Evolutionary conservation across 139 green algal genomes (phyloP), one percentile per base, ranked within the genome.

Genomic region (Tetradesmus lagerheimii): DNA sequence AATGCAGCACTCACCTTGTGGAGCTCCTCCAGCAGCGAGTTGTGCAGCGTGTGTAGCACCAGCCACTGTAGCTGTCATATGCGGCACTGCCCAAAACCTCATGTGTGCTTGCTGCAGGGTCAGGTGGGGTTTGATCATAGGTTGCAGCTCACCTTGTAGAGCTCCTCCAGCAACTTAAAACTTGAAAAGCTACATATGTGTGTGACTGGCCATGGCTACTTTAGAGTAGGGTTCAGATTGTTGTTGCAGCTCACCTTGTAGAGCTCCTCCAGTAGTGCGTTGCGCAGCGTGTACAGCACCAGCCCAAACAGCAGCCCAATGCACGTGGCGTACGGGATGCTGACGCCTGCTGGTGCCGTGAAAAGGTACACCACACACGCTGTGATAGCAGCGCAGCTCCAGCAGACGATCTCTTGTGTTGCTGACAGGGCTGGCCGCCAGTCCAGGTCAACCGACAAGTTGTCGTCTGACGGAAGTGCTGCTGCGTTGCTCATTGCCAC

Each of bases 141-240:
- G 20, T 14, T 20, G 47, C 47, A 16, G 47, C 47, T 16, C 47
- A 62, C 47, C 47, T 93, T 89, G 76, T 92, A 96, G 20, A 87
- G 77, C 16, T 78, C 41, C 86, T 96, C 94, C 74, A 95, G 18
- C 62, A 92, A n/a, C n/a, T n/a, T n/a, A n/a, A n/a, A n/a, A n/a
- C n/a, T n/a, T n/a, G n/a, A n/a, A n/a, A n/a, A n/a, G n/a, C n/a
- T n/a, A n/a, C n/a, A n/a, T n/a, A n/a, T n/a, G n/a, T n/a, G n/a
- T n/a, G n/a, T n/a, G n/a, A n/a, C n/a, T n/a, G n/a, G n/a, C n/a
- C n/a, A n/a, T n/a, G n/a, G n/a, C n/a, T n/a, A n/a, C n/a, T 57
- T 39, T 37, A 23, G 29, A 53, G 4, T 34, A 15, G 27, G 4
- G 37, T 12, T 34, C 8, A 83, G 27, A 31, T 16, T 31, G 41